Conservation (phyloP, 192 early-diverging fungal species). For the Backusella westeae region DNA sequence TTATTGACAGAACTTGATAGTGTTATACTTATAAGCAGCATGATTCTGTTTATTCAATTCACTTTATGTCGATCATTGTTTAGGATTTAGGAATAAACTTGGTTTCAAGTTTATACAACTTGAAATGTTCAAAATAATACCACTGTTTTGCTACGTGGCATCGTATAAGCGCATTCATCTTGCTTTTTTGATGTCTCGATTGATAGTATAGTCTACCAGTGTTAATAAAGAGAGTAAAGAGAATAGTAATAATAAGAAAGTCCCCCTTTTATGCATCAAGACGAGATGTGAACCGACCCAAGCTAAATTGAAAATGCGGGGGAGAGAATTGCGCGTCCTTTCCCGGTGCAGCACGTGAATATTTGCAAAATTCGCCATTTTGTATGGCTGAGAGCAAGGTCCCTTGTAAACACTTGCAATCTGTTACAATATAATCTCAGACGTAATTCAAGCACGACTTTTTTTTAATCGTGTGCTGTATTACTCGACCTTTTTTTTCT, state of each 20-base stretch:
- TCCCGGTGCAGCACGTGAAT: slow-evolving; percentile 11
- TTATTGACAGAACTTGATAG: no score
- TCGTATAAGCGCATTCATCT: no score
- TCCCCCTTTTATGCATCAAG: neutral
- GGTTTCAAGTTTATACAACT: neutral
- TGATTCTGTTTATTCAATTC: no score
- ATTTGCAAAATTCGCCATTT: neutral
- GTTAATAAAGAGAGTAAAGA: neutral
- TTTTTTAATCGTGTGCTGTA: slow-evolving; percentile 4
- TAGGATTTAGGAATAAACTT: no score
- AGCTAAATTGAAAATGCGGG: neutral
- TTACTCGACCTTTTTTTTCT: neutral
- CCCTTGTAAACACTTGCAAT: slow-evolving; percentile 20
- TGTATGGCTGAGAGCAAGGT: slow-evolving; percentile 16
- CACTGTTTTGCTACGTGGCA: no score
- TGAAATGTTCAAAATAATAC: no score
- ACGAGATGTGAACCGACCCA: no score
- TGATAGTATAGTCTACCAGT: no score
- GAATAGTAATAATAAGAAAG: neutral
- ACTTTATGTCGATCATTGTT: no score
- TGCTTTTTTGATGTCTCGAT: no score
- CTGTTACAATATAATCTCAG: neutral
- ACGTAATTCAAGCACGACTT: neutral
- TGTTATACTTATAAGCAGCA: no score
- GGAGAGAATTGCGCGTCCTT: neutral